These are phyloP conservation scores for Cutaneotrichosporon sp. DNA, from an alignment of 1,284 basidiomycete species.

Conservation along the genomic window DNA sequence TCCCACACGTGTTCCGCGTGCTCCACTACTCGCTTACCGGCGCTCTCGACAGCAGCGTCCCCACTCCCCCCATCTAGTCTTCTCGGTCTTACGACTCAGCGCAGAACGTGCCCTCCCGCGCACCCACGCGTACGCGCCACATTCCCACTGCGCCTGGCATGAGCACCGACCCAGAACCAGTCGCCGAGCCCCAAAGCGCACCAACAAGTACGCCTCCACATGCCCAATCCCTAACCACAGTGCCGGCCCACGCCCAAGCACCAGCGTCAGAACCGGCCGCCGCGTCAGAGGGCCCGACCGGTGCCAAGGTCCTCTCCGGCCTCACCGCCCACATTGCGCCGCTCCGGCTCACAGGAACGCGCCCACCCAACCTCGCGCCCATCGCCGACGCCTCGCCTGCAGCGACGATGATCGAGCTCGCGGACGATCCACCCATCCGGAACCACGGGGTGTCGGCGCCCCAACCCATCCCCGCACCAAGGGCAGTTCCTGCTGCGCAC, in stretches of 20 bases:
- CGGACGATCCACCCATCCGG: slow-evolving; percentile 3
- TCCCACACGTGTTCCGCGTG: neutral
- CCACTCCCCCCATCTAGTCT: neutral
- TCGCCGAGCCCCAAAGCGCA: neutral
- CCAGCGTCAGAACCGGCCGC: neutral
- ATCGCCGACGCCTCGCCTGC: slow-evolving; percentile 2
- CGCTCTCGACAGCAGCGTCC: neutral
- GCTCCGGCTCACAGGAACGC: neutral
- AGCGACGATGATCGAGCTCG: neutral
- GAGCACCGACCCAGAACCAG: neutral
- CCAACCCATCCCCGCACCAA: neutral
- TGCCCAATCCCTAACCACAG: neutral
- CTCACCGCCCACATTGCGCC: neutral
- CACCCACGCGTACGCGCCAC: neutral
- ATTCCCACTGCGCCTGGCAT: neutral
- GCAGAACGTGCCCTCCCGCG: neutral
- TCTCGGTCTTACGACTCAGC: neutral
- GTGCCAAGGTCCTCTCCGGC: neutral
- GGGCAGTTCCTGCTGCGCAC: neutral
- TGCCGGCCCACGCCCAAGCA: neutral
- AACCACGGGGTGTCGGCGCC: neutral
- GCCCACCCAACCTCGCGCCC: neutral
- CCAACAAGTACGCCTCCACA: neutral
- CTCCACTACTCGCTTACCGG: neutral
- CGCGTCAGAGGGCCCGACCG: neutral